These are phyloP conservation scores for Amylostereum chailletii DNA, from an alignment of 1,284 basidiomycete species.

Conservation along the genomic window DNA sequence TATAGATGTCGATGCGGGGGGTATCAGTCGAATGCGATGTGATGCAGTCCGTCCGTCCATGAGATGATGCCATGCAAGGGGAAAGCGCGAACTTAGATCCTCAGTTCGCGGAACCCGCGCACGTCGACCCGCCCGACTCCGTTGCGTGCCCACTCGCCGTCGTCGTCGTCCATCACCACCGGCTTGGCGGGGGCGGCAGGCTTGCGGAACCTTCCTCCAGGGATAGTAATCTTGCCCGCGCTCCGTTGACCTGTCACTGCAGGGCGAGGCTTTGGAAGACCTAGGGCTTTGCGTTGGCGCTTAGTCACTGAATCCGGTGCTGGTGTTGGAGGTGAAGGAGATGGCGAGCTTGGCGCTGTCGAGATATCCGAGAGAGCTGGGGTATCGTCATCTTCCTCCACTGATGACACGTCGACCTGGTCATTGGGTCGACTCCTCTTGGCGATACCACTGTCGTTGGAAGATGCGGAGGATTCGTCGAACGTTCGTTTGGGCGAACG, in stretches of 20 bases:
- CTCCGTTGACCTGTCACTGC: slow-evolving; percentile 22
- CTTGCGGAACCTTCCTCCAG: slow-evolving; percentile 41
- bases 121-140: slow-evolving; percentile 71
- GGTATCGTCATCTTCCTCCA: slow-evolving; percentile 27
- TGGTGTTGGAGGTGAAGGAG: slow-evolving; percentile 26
- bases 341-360: slow-evolving; percentile 32
- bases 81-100: slow-evolving; percentile 33
- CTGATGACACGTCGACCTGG: slow-evolving; percentile 24
- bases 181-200: not conserved
- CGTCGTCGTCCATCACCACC: too few species aligned
- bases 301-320: slow-evolving; percentile 39
- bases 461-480: slow-evolving; percentile 47
- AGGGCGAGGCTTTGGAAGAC: slow-evolving; percentile 45
- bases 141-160: slow-evolving; percentile 60
- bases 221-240: slow-evolving; percentile 48
- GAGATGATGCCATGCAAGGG: not conserved
- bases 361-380: slow-evolving; percentile 22
- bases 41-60: too few species aligned
- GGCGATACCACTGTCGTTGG: slow-evolving; percentile 25
- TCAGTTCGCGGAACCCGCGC: slow-evolving; percentile 71
- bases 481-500: slow-evolving; percentile 61
- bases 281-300: slow-evolving; percentile 57
- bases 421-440: slow-evolving; percentile 17
- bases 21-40: too few species aligned
- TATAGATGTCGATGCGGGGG: too few species aligned